Evolutionary conservation across 1,284 basidiomycete species (phyloP).

Genomic region (Ceratobasidium sp.): DNA sequence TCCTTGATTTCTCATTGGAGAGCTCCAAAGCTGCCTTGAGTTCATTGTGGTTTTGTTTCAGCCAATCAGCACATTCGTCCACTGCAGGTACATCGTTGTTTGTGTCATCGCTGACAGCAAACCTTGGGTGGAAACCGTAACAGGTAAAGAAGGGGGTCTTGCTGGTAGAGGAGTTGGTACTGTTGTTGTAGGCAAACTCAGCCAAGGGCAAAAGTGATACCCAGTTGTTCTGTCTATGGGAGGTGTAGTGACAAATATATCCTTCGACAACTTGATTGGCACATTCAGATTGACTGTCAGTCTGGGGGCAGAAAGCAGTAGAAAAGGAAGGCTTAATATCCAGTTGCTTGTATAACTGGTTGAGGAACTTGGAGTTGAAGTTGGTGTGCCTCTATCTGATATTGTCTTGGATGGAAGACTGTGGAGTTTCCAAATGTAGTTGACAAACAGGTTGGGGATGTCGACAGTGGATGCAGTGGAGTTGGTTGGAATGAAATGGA

Average conservation of each 20-base stretch:
- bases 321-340: constrained; percentile 47
- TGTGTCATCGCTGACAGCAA: background rate
- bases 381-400: too few relatives aligned
- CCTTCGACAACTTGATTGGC: constrained; percentile 53
- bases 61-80: background rate
- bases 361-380: constrained; percentile 51
- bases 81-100: background rate
- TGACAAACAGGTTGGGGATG: background rate
- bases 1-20: too few relatives aligned
- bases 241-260: constrained; percentile 46
- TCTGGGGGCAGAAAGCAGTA: constrained; percentile 54
- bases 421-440: constrained; percentile 17
- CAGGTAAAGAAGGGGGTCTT: constrained; percentile 52
- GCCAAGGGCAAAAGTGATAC: constrained; percentile 46
- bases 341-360: constrained; percentile 42
- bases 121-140: constrained; percentile 50
- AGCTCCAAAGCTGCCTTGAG: too few relatives aligned
- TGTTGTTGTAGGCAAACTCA: constrained; percentile 49
- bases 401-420: background rate
- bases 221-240: constrained; percentile 50
- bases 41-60: background rate
- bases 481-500: constrained; percentile 48
- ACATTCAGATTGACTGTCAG: constrained; percentile 55
- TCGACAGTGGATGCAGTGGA: constrained; percentile 1
- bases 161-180: constrained; percentile 33